Evolutionary conservation across 768 basidiomycete genomes (phyloP), one percentile per base, ranked within the genome.

Genomic region (Pulveroboletus sp.): DNA sequence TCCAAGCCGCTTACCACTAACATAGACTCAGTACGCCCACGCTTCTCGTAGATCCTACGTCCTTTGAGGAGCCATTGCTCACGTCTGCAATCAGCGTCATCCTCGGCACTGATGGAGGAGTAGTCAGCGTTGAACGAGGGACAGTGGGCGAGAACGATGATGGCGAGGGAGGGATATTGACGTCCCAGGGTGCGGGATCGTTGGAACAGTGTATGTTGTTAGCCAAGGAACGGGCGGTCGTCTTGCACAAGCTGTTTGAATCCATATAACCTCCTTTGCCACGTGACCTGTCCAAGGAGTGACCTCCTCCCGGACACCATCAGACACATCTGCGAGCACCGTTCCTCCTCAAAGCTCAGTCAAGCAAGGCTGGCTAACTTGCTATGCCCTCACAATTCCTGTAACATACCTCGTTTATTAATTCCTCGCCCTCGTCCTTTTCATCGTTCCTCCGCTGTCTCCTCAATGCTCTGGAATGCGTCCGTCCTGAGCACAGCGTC

Each of bases 21-120:
- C 28, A 21, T 26, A 21, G 21, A 18, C 39, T 21, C 17, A 61
- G 57, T 24, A 54, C 47, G 30, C 77, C 78, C 43, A 73, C 79
- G 24, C 64, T 94, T 9, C 71, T 97, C 5, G 74, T 84, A 0
- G 95, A 98, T 67, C 89, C 93, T 1, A 87, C 91, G 0, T 76
- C 91, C 1, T 96, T 95, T 65, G 95, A 98, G 70, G 86, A 93
- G 57, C 87, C 90, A 0, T 74, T 96, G 7, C 78, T 93, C 46
- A 82, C 87, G 13, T 84, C 89, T 0, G 76, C 78, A 0, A 62
- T 93, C 48, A 81, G 83, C 2, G 66, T 93, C 31, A 70, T 85
- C 1, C 53, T 89, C 5, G 80, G 81, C 51, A 73, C n/a, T 15
- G 46, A 57, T 8, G 64, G 64, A 17, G 59, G 53, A 8, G 27